Conservation (phyloP, 1,139 yeast species). For the Yamadazyma aaseri region DNA sequence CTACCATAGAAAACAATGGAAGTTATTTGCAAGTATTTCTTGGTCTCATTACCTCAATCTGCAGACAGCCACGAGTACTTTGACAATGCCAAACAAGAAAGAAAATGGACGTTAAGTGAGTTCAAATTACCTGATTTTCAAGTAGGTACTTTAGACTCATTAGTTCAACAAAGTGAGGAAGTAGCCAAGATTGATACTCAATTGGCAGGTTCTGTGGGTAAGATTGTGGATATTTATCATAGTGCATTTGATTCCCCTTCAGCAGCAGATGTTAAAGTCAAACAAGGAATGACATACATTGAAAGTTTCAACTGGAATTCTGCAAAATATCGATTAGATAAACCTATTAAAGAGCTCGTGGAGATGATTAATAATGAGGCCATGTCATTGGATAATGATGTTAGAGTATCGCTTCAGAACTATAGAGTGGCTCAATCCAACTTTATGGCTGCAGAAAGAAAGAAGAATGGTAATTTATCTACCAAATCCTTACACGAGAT, state of each 20-base stretch:
- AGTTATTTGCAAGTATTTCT: conserved; percentile 34
- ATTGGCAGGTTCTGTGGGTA: conserved; percentile 63
- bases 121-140: conserved; percentile 83
- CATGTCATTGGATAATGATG: conserved; percentile 77
- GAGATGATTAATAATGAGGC: conserved; percentile 74
- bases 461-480: conserved; percentile 89
- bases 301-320: conserved; percentile 84
- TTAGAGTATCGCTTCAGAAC: conserved; percentile 63
- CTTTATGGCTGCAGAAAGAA: conserved; percentile 84
- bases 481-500: conserved; percentile 88
- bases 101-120: conserved; percentile 38
- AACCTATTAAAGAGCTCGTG: conserved; percentile 75
- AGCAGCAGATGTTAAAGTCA: conserved; percentile 37
- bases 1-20: too few species aligned
- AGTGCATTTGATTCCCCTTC: conserved; percentile 43
- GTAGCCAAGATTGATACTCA: conserved; percentile 77
- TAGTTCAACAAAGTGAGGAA: conserved; percentile 90
- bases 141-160: conserved; percentile 90
- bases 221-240: conserved; percentile 70
- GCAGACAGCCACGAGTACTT: conserved; percentile 45
- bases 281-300: conserved; percentile 58
- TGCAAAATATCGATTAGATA: conserved; percentile 81
- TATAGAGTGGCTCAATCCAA: conserved; percentile 84
- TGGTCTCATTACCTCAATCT: conserved; percentile 54
- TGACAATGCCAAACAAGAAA: conserved; percentile 43